phyloP scores from a whole-genome alignment of 2,329 filamentous ascomycete genomes.

The Myriosclerotinia duriaeana region DNA sequence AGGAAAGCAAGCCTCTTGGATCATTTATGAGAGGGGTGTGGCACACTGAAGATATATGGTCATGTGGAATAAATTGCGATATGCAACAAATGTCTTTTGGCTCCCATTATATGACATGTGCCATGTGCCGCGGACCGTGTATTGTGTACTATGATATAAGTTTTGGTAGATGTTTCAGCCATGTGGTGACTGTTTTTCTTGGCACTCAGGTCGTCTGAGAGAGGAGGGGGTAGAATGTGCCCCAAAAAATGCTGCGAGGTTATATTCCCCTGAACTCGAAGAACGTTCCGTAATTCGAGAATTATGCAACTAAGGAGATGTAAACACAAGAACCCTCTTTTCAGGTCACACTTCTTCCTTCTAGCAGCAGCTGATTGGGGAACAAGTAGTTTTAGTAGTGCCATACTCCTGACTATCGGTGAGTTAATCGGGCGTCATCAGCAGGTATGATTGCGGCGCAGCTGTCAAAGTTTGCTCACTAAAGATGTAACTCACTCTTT shows the following conservation, averaged over 20 bases:
- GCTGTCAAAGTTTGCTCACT: background rate
- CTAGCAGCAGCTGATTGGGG: background rate
- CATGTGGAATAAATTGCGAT: conserved; percentile 3
- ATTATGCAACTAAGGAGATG: background rate
- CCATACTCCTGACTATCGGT: background rate
- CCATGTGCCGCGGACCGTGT: background rate
- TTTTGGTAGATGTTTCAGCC: background rate
- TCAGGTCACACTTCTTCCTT: background rate
- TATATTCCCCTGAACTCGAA: background rate
- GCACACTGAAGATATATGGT: background rate
- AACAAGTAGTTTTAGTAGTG: background rate
- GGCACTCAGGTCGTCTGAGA: background rate
- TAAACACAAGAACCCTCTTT: background rate
- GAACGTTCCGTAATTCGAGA: background rate
- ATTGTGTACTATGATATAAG: no score
- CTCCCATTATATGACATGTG: background rate
- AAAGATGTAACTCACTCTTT: background rate
- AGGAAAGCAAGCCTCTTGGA: background rate
- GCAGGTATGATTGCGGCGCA: background rate
- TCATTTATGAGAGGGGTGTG: background rate
- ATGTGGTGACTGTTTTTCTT: background rate
- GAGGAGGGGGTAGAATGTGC: no score
- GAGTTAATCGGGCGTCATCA: no score
- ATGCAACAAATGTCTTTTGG: conserved; percentile 1
- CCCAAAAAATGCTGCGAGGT: background rate